Percentiles rank a stretch among this genome's conserved stretches.
These are phyloP conservation scores for Falciphora oryzae DNA, from an alignment of 2,329 filamentous ascomycete species.

Conservation along the genomic window DNA sequence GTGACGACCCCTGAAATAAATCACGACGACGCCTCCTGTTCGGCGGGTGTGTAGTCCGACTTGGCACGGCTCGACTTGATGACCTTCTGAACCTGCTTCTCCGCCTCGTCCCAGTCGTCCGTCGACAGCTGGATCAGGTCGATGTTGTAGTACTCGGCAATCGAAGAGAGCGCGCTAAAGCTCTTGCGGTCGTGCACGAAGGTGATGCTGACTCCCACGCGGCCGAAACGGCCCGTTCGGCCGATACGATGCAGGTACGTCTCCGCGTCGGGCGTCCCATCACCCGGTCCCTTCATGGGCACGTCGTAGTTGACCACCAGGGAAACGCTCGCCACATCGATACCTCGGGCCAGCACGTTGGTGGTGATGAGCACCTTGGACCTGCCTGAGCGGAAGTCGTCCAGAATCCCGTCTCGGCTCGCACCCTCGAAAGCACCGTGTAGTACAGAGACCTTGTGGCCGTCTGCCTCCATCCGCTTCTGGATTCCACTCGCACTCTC, in stretches of 20 bases:
- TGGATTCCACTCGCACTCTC: constrained; percentile 82
- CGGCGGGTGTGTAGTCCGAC: constrained; percentile 30
- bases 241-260: constrained; percentile 98
- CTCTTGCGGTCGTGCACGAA: constrained; percentile 86
- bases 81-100: constrained; percentile 73
- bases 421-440: constrained; percentile 82
- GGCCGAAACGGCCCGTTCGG: constrained; percentile 92
- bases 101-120: constrained; percentile 85
- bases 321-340: constrained; percentile 84
- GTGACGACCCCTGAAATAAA: neutral
- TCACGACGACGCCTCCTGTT: neutral
- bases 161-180: constrained; percentile 73
- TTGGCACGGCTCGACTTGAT: constrained; percentile 66
- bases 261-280: constrained; percentile 82
- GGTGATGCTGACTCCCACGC: constrained; percentile 90
- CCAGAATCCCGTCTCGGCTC: constrained; percentile 77
- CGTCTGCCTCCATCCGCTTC: constrained; percentile 77
- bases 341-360: constrained; percentile 92
- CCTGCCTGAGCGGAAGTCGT: constrained; percentile 77
- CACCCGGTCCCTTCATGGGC: constrained; percentile 67
- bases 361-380: constrained; percentile 98
- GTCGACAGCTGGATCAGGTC: constrained; percentile 77
- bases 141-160: constrained; percentile 73
- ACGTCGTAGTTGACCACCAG: constrained; percentile 99
- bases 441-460: constrained; percentile 85